Base-by-base conservation (phyloP, 179 eudicot genomes). In the Spergularia azorica region DNA sequence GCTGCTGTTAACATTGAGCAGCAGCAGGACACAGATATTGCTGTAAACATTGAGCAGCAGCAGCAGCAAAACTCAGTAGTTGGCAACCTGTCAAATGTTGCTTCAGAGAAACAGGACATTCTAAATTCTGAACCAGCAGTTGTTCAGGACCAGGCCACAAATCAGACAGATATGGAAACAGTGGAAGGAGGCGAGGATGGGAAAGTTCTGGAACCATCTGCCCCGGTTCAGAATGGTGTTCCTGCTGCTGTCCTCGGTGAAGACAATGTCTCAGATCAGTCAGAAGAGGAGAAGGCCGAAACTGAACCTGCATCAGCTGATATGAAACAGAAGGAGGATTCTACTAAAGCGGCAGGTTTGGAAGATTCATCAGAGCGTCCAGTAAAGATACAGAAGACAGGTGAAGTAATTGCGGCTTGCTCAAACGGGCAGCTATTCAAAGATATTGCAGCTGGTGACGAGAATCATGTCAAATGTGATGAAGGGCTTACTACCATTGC, bases 341-440 rank as follows among this genome's bases (percentile, higher is more conserved):
- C 72, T 13, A 50, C 75, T 39, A 58, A 15, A 65, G 51, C 2
- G 15, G 67, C 56, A 48, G 61, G 32, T 26, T n/a, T 55, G 17
- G 52, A 26, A 46, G 83, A 76, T 7, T 43, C 41, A 38, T 59
- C 62, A 15, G 75, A 79, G 74, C 71, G 74, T 75, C 63, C 65
- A n/a, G 10, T 46, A 16, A 75, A 82, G 65, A 14, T 26, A 64
- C 82, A 76, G 66, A 83, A 79, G 63, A 67, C 58, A n/a, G 78
- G 76, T 58, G 70, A 74, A 41, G 12, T 38, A n/a, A 78, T 65
- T 57, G 32, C 11, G 9, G n/a, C 38, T 61, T 67, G 11, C 64
- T 54, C 50, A 18, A 50, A 76, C 57, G 63, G 5, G 67, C 65
- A 39, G 71, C 52, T 71, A 58, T 4, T 12, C 0, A 38, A 73